Conservation (phyloP, 768 basidiomycete genomes). For the Glaciozyma antarctica region DNA sequence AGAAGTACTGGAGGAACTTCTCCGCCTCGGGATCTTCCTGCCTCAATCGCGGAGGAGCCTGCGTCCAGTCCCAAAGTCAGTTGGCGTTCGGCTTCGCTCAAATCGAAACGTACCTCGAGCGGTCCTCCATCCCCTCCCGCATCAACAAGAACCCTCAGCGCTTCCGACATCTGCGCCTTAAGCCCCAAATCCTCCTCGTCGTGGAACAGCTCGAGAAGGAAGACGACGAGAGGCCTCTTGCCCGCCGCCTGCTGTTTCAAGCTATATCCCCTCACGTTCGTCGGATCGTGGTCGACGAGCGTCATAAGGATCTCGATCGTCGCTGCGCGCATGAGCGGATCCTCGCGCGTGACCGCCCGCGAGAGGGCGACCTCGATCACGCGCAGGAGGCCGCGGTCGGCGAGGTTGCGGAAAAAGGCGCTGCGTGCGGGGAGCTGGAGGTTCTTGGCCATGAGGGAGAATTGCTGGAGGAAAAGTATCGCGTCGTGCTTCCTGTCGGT, state of each 20-base stretch:
- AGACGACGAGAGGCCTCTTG: slow-evolving; percentile 58
- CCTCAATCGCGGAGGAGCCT: slow-evolving; percentile 42
- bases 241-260: slow-evolving; percentile 38
- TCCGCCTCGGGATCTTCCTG: slow-evolving; percentile 63
- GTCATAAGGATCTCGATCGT: slow-evolving; percentile 76
- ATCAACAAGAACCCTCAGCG: slow-evolving; percentile 71
- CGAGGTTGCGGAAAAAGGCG: slow-evolving; percentile 71
- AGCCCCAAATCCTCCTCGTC: slow-evolving; percentile 71
- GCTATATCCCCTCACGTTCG: slow-evolving; percentile 72
- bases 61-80: slow-evolving; percentile 16
- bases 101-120: slow-evolving; percentile 35
- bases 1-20: slow-evolving; percentile 85
- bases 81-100: slow-evolving; percentile 14
- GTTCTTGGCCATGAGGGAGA: slow-evolving; percentile 92
- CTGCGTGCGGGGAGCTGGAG: slow-evolving; percentile 81
- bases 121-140: slow-evolving; percentile 47
- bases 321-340: slow-evolving; percentile 57
- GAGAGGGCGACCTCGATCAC: slow-evolving; percentile 86
- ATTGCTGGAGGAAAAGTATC: slow-evolving; percentile 77
- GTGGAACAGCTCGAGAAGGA: slow-evolving; percentile 68
- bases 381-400: slow-evolving; percentile 78
- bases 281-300: slow-evolving; percentile 81
- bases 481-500: slow-evolving; percentile 52
- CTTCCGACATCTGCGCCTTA: slow-evolving; percentile 83
- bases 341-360: slow-evolving; percentile 40